A percentile compares a stretch with the other conserved stretches of the same genome.
phyloP scores from a whole-genome alignment of 2,329 filamentous ascomycete species.

The Fusarium pseudograminearum region DNA sequence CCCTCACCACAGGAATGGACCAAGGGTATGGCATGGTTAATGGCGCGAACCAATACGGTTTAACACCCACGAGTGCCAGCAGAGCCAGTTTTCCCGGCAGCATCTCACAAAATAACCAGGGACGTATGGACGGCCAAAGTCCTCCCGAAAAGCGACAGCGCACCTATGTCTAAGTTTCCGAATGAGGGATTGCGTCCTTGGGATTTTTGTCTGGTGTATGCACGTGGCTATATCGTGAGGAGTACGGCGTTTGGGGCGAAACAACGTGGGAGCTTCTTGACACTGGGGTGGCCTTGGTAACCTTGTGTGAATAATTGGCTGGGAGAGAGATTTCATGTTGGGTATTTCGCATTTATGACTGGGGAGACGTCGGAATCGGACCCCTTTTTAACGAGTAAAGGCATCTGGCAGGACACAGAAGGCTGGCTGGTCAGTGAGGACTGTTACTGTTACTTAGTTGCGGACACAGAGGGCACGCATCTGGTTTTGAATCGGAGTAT shows the following conservation, averaged over 20 bases:
- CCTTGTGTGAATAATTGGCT: constrained; percentile 15
- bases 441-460: constrained; percentile 21
- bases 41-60: constrained; percentile 55
- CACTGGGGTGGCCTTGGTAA: constrained; percentile 1
- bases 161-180: constrained; percentile 41
- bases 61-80: constrained; percentile 50
- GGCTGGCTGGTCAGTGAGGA: constrained; percentile 19
- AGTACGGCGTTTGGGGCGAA: constrained; percentile 45
- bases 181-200: constrained; percentile 5
- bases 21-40: constrained; percentile 61
- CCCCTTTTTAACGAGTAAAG: constrained; percentile 33
- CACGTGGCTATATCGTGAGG: constrained; percentile 35
- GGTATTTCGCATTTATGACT: constrained; percentile 35
- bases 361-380: constrained; percentile 26
- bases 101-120: constrained; percentile 44
- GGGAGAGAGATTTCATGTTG: constrained; percentile 24
- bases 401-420: constrained; percentile 25
- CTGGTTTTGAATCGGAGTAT: constrained; percentile 25
- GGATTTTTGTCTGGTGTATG: constrained; percentile 34
- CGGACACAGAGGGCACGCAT: constrained; percentile 29
- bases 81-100: constrained; percentile 46
- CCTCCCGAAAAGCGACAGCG: constrained; percentile 66
- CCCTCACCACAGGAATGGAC: constrained; percentile 57
- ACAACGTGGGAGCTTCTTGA: constrained; percentile 22
- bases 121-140: constrained; percentile 57